Base-by-base conservation (phyloP, 2,329 filamentous ascomycete species). In the Talaromyces sp. region DNA sequence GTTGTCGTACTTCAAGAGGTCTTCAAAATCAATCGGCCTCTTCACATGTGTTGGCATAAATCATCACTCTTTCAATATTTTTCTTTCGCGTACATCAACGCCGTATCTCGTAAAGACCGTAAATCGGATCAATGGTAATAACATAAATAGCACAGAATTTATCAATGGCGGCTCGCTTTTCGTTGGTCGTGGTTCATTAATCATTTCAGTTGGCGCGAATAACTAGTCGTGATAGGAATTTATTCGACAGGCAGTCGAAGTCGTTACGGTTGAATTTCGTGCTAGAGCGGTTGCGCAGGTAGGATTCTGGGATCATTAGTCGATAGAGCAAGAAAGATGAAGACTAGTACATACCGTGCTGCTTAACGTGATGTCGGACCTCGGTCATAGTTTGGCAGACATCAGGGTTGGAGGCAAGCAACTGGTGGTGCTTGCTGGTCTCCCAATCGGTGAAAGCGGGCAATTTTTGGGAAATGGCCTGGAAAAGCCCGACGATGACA, bases 341-440 rank as follows among this genome's bases (percentile, higher is more conserved):
- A 22, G 27, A 22, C 22, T 59, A 56, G 47, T 62, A 80, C 91
- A 83, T 86, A 97, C 93, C 93, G 82, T 97, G 91, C 87, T 95
- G 93, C 74, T 90, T 88, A 67, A 98, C 92, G 81, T 97, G 93
- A 70, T 91, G 87, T 76, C 91, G 89, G 73, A 98, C 93, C 85
- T 98, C 93, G 27, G 92, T 97, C 92, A 98, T 91, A 63, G 93
- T 93, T 75, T 96, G 92, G 80, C 94, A 97, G 59, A 97, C 93
- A 69, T 93, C 92, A 27, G 86, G 84, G 80, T 98, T 97, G 78
- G 94, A 96, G 81, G 93, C 91, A 67, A 97, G 87, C 61, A 97
- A 82, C 72, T 96, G 90, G 70, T 95, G 92, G 76, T 98, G 94
- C 80, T 95, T 92, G 74, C 87, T 84, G 13, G 92, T 95, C 75